phyloP scores from a whole-genome alignment of 352 stramenopile species.

The Pilasporangium apinafurcum region DNA sequence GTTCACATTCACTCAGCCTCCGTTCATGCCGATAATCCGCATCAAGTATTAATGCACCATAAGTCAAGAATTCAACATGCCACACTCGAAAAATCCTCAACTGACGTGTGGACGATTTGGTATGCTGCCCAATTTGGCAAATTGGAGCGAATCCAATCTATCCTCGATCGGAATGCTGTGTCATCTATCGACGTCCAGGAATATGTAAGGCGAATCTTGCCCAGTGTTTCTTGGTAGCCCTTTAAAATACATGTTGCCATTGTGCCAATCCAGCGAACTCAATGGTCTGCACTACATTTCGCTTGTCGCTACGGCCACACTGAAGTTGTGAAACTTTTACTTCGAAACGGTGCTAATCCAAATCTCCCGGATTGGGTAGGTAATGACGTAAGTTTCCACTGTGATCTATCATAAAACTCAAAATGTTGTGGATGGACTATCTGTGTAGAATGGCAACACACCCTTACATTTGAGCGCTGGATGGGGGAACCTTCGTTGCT shows the following conservation, averaged over 20 bases:
- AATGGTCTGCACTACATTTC: constrained; percentile 59
- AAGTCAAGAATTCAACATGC: constrained; percentile 19
- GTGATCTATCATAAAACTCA: no score
- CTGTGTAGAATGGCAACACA: constrained; percentile 49
- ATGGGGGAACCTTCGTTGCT: constrained; percentile 50
- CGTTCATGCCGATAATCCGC: background rate
- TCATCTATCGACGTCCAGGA: constrained; percentile 45
- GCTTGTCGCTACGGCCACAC: constrained; percentile 47
- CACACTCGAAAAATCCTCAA: background rate
- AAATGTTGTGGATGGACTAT: background rate
- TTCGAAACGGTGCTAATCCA: constrained; percentile 35
- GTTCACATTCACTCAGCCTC: no score
- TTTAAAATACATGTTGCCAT: background rate
- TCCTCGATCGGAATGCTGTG: constrained; percentile 34
- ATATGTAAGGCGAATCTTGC: constrained; percentile 17
- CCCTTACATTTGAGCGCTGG: constrained; percentile 61
- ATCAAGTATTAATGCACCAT: background rate
- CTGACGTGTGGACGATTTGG: constrained; percentile 67
- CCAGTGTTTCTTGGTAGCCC: background rate
- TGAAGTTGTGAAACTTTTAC: constrained; percentile 34
- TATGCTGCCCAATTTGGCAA: constrained; percentile 63
- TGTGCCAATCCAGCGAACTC: constrained; percentile 25
- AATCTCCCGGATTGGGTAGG: constrained; percentile 39
- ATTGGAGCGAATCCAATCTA: constrained; percentile 30
- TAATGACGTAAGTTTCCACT: background rate